Evolutionary conservation across 345 rosid genomes (phyloP), one percentile per base, ranked within the genome.

Genomic region (Corchorus capsularis): DNA sequence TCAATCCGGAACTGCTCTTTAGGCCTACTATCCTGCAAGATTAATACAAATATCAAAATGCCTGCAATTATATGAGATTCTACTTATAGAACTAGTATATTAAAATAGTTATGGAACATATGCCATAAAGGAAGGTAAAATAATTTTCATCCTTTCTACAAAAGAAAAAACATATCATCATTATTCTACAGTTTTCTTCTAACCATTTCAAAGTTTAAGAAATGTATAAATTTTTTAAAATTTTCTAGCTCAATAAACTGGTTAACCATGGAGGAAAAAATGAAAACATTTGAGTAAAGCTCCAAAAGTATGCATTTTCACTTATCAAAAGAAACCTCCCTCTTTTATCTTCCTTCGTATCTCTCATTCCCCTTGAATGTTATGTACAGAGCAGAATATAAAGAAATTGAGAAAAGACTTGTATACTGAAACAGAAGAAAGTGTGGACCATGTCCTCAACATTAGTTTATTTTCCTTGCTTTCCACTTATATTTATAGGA

Each of bases 1-100:
- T 88, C 93, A 81, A 71, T 84, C 79, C 59, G 71, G 69, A 80
- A 76, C 65, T 80, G 90, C 82, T 85, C 97, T 76, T 85, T 88
- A 59, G 82, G 75, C 88, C 82, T 85, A 70, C 45, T 77, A 65
- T 93, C 97, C 98, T 94, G 83, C 70, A 77, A 22, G 63, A 80
- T 59, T 27, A 76, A 83, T 17, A 67, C 20, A 64, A 22, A 77
- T 41, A 20, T 56, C 32, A 74, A 52, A 35, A 55, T 63, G 34
- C 47, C 62, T 16, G 13, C 7, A 50, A 69, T 39, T 32, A 14
- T 69, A 5, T 17, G 46, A 32, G 61, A 52, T 69, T 52, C 4
- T 3, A 69, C 43, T 69, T 16, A 15, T 69, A 69, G 8, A 69
- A 50, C 59, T 47, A 47, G 50, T 46, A 39, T 0, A 11, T 37